Percentiles rank a stretch among this genome's conserved stretches.
Evolutionary conservation across 2,329 filamentous ascomycete species (phyloP).

Genomic region (Fusarium sp.): DNA sequence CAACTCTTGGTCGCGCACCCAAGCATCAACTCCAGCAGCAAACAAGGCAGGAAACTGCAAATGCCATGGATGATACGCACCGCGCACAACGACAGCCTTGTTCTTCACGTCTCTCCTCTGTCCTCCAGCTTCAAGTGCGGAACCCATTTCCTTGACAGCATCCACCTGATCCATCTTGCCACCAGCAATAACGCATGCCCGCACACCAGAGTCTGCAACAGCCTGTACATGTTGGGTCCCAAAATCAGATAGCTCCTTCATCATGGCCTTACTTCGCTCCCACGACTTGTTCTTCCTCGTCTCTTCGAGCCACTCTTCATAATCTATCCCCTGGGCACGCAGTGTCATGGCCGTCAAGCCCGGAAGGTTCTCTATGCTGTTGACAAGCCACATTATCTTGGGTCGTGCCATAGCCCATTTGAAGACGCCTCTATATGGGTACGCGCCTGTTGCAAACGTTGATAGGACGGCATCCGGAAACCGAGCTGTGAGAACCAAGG

Average conservation of each 20-base stretch:
- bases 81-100: conserved; percentile 26
- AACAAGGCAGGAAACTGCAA: conserved; percentile 33
- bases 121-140: conserved; percentile 7
- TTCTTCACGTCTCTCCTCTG: background rate
- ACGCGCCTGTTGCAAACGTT: conserved; percentile 20
- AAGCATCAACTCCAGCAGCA: conserved; percentile 25
- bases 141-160: conserved; percentile 17
- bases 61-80: conserved; percentile 36
- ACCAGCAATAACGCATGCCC: conserved; percentile 28
- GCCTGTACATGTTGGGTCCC: conserved; percentile 7
- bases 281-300: conserved; percentile 21
- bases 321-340: conserved; percentile 26
- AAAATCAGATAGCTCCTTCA: conserved; percentile 11
- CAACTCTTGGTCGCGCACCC: conserved; percentile 5
- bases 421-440: conserved; percentile 21
- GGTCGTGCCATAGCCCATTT: conserved; percentile 32
- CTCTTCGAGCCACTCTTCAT: conserved; percentile 26
- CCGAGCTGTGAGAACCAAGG: conserved; percentile 16
- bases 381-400: conserved; percentile 2
- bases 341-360: conserved; percentile 17
- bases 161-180: conserved; percentile 35
- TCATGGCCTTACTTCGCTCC: conserved; percentile 4
- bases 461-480: conserved; percentile 12
- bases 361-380: conserved; percentile 2
- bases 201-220: conserved; percentile 20